phyloP scores from a whole-genome alignment of 2,329 filamentous ascomycete species.

The Neobulgaria alba region DNA sequence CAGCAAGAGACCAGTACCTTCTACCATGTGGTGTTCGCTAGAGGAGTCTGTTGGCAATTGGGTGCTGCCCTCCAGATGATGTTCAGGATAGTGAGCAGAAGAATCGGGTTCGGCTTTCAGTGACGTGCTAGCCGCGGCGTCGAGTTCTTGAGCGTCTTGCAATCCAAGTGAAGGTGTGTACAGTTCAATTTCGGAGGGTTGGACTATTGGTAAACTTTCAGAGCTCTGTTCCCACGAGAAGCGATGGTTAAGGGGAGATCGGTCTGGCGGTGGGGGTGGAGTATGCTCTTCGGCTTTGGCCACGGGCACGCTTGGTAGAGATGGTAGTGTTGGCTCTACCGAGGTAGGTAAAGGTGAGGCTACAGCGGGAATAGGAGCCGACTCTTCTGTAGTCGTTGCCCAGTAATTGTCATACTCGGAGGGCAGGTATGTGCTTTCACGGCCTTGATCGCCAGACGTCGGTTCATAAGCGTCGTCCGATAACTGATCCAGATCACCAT shows the following conservation, averaged over 20 bases:
- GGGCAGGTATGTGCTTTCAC: constrained; percentile 56
- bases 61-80: background rate
- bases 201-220: constrained; percentile 11
- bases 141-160: background rate
- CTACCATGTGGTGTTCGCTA: constrained; percentile 9
- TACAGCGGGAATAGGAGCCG: constrained; percentile 4
- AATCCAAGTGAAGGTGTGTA: constrained; percentile 1
- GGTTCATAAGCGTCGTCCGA: constrained; percentile 11
- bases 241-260: constrained; percentile 14
- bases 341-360: constrained; percentile 2
- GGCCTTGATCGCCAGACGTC: constrained; percentile 16
- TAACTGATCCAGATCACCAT: constrained; percentile 7
- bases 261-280: constrained; percentile 7
- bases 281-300: constrained; percentile 3
- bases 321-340: background rate
- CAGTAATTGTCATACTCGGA: constrained; percentile 63
- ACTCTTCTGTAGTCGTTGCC: constrained; percentile 38
- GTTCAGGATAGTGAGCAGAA: background rate
- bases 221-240: constrained; percentile 26
- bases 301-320: background rate
- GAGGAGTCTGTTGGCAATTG: background rate
- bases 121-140: background rate
- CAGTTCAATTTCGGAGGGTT: background rate
- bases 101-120: background rate
- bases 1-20: constrained; percentile 12